Evolutionary conservation across 2,329 filamentous ascomycete genomes (phyloP), one percentile per base, ranked within the genome.

Genomic region (Alternaria sp.): DNA sequence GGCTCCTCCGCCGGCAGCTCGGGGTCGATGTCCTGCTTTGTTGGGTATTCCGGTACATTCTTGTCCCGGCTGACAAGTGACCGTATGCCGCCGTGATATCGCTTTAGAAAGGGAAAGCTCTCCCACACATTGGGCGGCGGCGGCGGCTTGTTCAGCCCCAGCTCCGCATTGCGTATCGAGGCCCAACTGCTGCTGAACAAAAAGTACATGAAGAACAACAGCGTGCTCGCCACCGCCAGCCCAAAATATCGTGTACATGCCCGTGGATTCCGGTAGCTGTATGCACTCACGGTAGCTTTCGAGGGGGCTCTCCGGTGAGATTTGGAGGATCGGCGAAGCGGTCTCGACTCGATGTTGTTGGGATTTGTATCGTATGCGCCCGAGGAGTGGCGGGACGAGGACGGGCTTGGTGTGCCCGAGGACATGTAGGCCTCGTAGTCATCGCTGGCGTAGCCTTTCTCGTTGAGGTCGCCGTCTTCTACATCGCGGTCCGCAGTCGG

Each of bases 1-100:
- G 27, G 28, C 60, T 80, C 64, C 25, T 57, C 57, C 2, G 59
- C 61, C 9, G 71, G 68, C 49, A 68, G 79, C 55, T 81, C 80
- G 32, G 82, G 69, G 25, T 76, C 74, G 18, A 82, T 75, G 18
- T 83, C 79, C 66, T 85, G 78, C 67, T 90, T 89, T 52, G 85
- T 84, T 1, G 95, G 94, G 74, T 97, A 98, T 74, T 98, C 92
- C 0, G 94, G 90, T 10, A 85, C 82, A 67, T 94, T 94, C 49
- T 92, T 83, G 14, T 84, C 78, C 27, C 88, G 81, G 0, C 87
- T 80, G 0, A 92, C 87, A 63, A 99, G 75, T 0, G 86, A 90
- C 65, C 90, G 85, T 60, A 99, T 85, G 1, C 95, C 95, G 14
- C 93, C 94, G 76, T 97, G 95, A 76, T 97, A 99, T 64, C 94